A percentile compares a stretch with the other conserved stretches of the same genome.
These are phyloP conservation scores for Zalaria obscura DNA, from an alignment of 2,329 filamentous ascomycete species.

Conservation along the genomic window DNA sequence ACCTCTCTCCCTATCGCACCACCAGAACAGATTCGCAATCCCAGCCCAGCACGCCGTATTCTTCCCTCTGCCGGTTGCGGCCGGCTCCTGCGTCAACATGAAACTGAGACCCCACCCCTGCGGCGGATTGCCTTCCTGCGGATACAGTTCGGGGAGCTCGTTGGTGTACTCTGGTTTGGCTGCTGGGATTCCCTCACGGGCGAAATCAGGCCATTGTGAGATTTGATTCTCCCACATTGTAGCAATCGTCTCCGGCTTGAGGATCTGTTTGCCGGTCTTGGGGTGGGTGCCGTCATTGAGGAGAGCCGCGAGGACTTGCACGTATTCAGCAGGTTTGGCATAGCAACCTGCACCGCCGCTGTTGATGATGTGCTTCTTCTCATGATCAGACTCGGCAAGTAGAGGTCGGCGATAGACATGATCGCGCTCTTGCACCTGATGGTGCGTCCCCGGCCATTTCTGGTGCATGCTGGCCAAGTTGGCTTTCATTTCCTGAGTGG, in stretches of 20 bases:
- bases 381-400: slow-evolving; percentile 26
- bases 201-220: slow-evolving; percentile 20
- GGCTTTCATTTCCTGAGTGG: slow-evolving; percentile 36
- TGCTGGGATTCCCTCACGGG: slow-evolving; percentile 15
- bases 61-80: slow-evolving; percentile 18
- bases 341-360: slow-evolving; percentile 50
- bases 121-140: slow-evolving; percentile 31
- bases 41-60: slow-evolving; percentile 22
- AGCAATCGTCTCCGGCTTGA: slow-evolving; percentile 43
- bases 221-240: slow-evolving; percentile 48
- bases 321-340: slow-evolving; percentile 45
- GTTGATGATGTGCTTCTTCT: slow-evolving; percentile 36
- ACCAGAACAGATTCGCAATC: slow-evolving; percentile 24
- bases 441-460: slow-evolving; percentile 26
- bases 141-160: slow-evolving; percentile 34
- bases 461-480: slow-evolving; percentile 44
- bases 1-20: slow-evolving; percentile 22
- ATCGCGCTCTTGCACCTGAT: slow-evolving; percentile 24
- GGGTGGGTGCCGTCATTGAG: slow-evolving; percentile 52
- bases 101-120: slow-evolving; percentile 49
- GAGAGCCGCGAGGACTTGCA: slow-evolving; percentile 44
- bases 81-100: slow-evolving; percentile 19
- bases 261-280: slow-evolving; percentile 37
- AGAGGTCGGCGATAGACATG: slow-evolving; percentile 38
- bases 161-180: slow-evolving; percentile 20